Conservation (phyloP, 768 basidiomycete genomes). For the Boletellus ananiceps region DNA sequence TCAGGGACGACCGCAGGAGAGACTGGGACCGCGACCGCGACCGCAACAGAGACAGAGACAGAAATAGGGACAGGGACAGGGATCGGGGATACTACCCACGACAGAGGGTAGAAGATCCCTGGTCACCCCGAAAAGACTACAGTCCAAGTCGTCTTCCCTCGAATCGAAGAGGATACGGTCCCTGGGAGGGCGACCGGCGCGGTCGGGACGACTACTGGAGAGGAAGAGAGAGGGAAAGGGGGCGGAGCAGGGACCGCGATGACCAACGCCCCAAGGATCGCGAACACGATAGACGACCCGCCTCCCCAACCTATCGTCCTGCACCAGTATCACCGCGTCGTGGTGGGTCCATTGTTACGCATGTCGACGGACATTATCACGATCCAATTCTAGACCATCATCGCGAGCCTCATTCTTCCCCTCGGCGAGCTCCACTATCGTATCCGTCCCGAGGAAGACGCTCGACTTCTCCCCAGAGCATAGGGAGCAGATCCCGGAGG, state of each 20-base stretch:
- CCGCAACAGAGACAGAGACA: conserved; percentile 16
- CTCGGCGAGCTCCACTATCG: conserved; percentile 15
- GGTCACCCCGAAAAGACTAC: conserved; percentile 17
- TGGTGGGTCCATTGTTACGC: conserved; percentile 13
- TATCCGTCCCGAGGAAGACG: conserved; percentile 19
- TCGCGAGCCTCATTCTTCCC: conserved; percentile 2
- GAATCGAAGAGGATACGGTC: conserved; percentile 13
- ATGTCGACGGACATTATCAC: neutral
- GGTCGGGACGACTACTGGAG: conserved; percentile 22
- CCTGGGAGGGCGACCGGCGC: conserved; percentile 17
- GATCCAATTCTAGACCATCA: conserved; percentile 12
- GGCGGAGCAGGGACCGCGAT: conserved; percentile 22
- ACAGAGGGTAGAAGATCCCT: conserved; percentile 10
- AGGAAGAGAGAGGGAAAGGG: conserved; percentile 19
- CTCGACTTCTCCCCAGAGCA: conserved; percentile 19
- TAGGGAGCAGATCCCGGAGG: conserved; percentile 20
- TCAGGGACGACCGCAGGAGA: conserved; percentile 22
- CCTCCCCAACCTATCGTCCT: conserved; percentile 18
- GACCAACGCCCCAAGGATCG: conserved; percentile 17
- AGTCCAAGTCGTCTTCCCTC: conserved; percentile 11
- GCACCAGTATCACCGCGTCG: conserved; percentile 23
- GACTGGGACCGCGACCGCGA: conserved; percentile 26
- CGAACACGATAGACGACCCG: conserved; percentile 18
- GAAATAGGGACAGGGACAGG: conserved; percentile 17
- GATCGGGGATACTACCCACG: conserved; percentile 20